Conservation (phyloP, 768 basidiomycete species). For the Agaricus sinodeliciosus region DNA sequence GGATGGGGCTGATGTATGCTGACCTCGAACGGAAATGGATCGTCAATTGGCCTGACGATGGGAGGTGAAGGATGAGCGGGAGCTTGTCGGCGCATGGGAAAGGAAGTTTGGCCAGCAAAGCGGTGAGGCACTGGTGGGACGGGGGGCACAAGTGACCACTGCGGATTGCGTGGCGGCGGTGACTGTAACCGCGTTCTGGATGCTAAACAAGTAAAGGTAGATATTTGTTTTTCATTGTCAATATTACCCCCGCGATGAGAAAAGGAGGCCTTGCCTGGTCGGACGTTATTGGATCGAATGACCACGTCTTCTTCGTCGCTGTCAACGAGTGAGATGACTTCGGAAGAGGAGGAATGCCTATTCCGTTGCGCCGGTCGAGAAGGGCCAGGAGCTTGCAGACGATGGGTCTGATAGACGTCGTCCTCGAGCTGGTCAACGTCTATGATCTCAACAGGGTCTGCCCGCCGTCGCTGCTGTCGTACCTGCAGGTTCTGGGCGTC, state of each 20-base stretch:
- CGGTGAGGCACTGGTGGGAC: constrained; percentile 45
- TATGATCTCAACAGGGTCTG: constrained; percentile 33
- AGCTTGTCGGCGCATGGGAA: constrained; percentile 29
- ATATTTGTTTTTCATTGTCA: neutral
- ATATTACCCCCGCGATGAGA: neutral
- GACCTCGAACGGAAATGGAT: constrained; percentile 48
- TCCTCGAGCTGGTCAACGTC: constrained; percentile 36
- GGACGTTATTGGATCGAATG: constrained; percentile 10
- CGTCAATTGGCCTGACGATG: constrained; percentile 41
- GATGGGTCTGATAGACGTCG: constrained; percentile 12
- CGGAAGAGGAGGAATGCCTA: constrained; percentile 11
- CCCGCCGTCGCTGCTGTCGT: constrained; percentile 14
- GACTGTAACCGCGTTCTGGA: constrained; percentile 27
- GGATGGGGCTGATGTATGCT: constrained; percentile 6
- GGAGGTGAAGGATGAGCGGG: constrained; percentile 27
- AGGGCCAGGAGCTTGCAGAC: constrained; percentile 4
- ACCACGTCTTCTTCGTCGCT: constrained; percentile 17
- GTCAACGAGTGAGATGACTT: constrained; percentile 31
- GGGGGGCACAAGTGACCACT: constrained; percentile 39
- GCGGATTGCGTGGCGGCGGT: constrained; percentile 40
- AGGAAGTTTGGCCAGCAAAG: constrained; percentile 27
- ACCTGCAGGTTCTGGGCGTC: constrained; percentile 13
- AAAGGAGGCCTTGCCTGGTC: constrained; percentile 10
- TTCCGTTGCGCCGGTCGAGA: constrained; percentile 13
- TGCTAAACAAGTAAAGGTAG: constrained; percentile 3